Evolutionary conservation across 2,329 filamentous ascomycete species (phyloP).

Genomic region (Leptosphaerulina australis): DNA sequence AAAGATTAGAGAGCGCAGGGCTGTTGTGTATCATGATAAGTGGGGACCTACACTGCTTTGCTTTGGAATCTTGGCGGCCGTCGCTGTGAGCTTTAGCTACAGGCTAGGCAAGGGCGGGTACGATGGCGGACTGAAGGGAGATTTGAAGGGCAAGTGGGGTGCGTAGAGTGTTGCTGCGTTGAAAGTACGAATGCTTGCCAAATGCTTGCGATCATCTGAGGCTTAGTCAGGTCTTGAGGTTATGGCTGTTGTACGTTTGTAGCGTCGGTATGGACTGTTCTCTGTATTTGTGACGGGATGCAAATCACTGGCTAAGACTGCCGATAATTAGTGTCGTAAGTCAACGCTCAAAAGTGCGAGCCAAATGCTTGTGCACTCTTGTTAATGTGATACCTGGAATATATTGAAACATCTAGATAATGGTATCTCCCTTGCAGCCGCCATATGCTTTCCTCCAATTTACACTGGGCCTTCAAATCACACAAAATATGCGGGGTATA

Average conservation of each 20-base stretch:
- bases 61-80: conserved; percentile 71
- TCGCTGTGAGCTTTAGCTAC: conserved; percentile 80
- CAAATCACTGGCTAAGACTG: not conserved
- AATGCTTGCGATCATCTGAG: not conserved
- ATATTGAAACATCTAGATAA: not conserved
- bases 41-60: conserved; percentile 84
- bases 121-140: conserved; percentile 54
- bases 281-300: not conserved
- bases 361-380: not conserved
- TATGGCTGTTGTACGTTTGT: not conserved
- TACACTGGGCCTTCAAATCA: too few species aligned
- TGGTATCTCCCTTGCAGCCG: not conserved
- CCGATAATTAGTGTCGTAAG: not conserved
- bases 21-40: conserved; percentile 90
- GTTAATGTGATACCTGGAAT: not conserved
- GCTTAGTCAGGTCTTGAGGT: not conserved
- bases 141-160: conserved; percentile 17
- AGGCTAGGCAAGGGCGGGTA: conserved; percentile 65
- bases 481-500: not conserved
- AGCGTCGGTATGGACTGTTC: not conserved
- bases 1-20: conserved; percentile 80
- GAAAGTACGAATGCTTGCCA: too few species aligned
- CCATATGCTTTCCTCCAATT: not conserved
- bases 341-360: conserved; percentile 1
- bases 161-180: not conserved